Evolutionary conservation across 2,329 filamentous ascomycete genomes (phyloP).

Genomic region (Lasiodiplodia gonubiensis): DNA sequence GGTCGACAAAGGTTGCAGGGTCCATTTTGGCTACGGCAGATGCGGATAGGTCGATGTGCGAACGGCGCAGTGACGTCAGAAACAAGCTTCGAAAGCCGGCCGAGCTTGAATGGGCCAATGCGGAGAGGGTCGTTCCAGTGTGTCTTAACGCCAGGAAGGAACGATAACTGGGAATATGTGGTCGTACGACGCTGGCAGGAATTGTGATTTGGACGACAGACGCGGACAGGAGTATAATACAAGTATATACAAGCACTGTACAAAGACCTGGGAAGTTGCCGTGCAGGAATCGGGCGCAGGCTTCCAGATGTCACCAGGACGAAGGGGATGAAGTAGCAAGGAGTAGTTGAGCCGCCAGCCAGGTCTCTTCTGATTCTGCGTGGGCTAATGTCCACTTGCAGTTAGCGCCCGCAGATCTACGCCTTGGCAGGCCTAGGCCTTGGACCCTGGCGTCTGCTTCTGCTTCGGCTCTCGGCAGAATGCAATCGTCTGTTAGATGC

Average conservation of each 20-base stretch:
- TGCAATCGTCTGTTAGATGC: background rate
- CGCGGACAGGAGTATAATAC: slow-evolving; percentile 11
- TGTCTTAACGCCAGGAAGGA: background rate
- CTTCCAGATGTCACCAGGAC: background rate
- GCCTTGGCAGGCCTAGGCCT: slow-evolving; percentile 16
- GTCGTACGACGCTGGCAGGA: background rate
- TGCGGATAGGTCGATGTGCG: background rate
- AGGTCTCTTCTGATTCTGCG: slow-evolving; percentile 4
- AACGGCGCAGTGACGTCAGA: slow-evolving; percentile 3
- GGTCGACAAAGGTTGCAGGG: slow-evolving; percentile 32
- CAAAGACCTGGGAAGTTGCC: background rate
- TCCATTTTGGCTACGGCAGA: background rate
- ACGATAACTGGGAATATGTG: background rate
- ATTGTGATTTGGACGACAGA: background rate
- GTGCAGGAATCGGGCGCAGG: background rate
- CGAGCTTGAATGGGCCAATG: background rate
- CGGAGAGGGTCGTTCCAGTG: no score
- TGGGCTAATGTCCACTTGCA: slow-evolving; percentile 11
- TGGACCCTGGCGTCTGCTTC: background rate
- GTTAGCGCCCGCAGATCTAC: slow-evolving; percentile 20
- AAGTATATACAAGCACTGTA: slow-evolving; percentile 12
- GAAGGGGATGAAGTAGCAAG: background rate
- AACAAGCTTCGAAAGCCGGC: background rate
- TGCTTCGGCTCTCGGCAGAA: background rate
- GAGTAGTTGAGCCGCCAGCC: background rate